A percentile compares a stretch with the other conserved stretches of the same genome.
phyloP scores from a whole-genome alignment of 148 eudicot genomes.

The Nepenthes mirabilis region DNA sequence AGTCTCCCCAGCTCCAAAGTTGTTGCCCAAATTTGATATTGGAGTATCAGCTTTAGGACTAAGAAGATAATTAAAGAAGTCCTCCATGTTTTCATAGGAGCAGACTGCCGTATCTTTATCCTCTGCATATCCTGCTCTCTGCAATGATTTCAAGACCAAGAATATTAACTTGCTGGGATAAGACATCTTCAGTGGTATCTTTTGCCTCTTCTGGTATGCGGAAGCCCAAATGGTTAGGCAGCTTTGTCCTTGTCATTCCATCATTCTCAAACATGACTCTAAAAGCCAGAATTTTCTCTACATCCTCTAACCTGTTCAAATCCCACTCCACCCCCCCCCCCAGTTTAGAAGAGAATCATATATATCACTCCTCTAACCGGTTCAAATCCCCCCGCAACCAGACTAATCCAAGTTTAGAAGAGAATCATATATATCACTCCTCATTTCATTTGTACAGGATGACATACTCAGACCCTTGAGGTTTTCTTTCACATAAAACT shows the following conservation, averaged over 20 bases:
- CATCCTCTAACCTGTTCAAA: constrained; percentile 56
- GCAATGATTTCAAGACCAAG: constrained; percentile 34
- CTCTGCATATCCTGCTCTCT: constrained; percentile 19
- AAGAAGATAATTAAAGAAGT: constrained; percentile 79
- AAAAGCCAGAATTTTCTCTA: constrained; percentile 72
- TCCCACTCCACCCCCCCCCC: background rate
- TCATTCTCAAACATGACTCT: constrained; percentile 95
- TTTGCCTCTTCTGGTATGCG: constrained; percentile 39
- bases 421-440: background rate
- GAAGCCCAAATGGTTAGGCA: constrained; percentile 75
- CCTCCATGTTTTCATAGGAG: constrained; percentile 57
- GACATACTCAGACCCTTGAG: constrained; percentile 68
- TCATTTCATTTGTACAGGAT: background rate
- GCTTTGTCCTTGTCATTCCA: constrained; percentile 73
- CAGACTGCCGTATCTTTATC: constrained; percentile 26
- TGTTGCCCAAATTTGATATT: constrained; percentile 31
- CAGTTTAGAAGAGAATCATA: background rate
- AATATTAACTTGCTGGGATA: constrained; percentile 46
- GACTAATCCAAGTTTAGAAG: background rate
- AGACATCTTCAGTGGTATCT: constrained; percentile 27
- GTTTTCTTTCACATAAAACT: constrained; percentile 59
- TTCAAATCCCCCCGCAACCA: background rate
- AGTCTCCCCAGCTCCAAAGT: constrained; percentile 27
- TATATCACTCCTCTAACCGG: background rate
- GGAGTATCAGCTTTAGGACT: constrained; percentile 88